Evolutionary conservation across 352 stramenopile genomes (phyloP).

Genomic region (Phytophthora pini): DNA sequence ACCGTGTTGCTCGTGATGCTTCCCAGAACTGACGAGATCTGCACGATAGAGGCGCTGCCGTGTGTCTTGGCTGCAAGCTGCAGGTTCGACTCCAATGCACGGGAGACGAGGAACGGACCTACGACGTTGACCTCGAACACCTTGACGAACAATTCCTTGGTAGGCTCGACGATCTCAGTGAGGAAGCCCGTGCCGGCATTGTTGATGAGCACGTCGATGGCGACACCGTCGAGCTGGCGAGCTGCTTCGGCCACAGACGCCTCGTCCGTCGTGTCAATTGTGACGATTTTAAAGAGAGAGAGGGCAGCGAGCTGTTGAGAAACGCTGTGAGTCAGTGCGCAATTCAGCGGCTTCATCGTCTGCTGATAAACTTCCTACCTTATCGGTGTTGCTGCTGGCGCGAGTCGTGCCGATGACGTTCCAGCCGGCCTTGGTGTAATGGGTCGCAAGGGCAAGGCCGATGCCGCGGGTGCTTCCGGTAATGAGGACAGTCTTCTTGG

Average conservation of each 20-base stretch:
- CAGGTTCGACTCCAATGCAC: constrained; percentile 47
- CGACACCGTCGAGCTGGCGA: constrained; percentile 40
- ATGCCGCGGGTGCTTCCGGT: constrained; percentile 54
- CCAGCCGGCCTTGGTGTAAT: constrained; percentile 36
- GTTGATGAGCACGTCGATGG: constrained; percentile 66
- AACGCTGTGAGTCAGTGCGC: no score
- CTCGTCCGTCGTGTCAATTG: constrained; percentile 51
- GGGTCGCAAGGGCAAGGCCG: constrained; percentile 43
- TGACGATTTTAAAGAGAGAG: constrained; percentile 46
- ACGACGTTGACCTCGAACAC: constrained; percentile 62
- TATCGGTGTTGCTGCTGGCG: constrained; percentile 5
- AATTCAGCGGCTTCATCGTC: no score
- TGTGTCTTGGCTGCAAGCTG: constrained; percentile 32
- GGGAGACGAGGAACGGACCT: constrained; percentile 4
- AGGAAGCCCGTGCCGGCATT: constrained; percentile 52
- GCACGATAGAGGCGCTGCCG: constrained; percentile 40
- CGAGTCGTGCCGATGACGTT: constrained; percentile 4
- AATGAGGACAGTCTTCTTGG: constrained; percentile 51
- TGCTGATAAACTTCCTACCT: background rate
- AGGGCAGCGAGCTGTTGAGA: constrained; percentile 23
- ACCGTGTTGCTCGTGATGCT: constrained; percentile 50
- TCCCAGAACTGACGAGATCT: constrained; percentile 55
- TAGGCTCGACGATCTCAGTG: constrained; percentile 34
- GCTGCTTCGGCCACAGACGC: constrained; percentile 41
- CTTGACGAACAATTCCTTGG: constrained; percentile 44